A percentile compares a stretch with the other conserved stretches of the same genome.
These are phyloP conservation scores for Tolypocladium album DNA, from an alignment of 2,329 filamentous ascomycete genomes.

Conservation along the genomic window DNA sequence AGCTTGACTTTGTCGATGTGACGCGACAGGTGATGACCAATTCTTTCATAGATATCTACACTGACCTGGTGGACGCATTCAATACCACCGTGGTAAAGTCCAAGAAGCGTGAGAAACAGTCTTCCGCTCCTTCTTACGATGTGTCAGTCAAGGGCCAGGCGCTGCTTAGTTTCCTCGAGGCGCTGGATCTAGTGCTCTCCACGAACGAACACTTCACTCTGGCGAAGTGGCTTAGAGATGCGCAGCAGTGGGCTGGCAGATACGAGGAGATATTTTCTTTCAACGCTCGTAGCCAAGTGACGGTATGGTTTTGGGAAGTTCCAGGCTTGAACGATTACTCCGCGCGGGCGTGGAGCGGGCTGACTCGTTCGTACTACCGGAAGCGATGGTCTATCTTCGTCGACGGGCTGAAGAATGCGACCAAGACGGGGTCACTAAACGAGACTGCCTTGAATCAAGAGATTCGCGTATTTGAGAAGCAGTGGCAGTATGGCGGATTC, in stretches of 20 bases:
- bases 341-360: conserved; percentile 34
- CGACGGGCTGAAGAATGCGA: conserved; percentile 7
- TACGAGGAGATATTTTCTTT: conserved; percentile 27
- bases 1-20: conserved; percentile 36
- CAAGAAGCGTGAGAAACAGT: background rate
- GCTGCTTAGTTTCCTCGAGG: conserved; percentile 21
- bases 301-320: conserved; percentile 29
- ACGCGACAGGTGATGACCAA: conserved; percentile 37
- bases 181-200: conserved; percentile 29
- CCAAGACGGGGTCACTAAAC: background rate
- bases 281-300: conserved; percentile 38
- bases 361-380: conserved; percentile 34
- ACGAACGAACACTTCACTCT: conserved; percentile 31
- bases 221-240: conserved; percentile 26
- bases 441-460: background rate
- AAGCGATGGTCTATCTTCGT: conserved; percentile 35
- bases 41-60: conserved; percentile 29
- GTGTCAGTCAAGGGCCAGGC: conserved; percentile 11
- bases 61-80: conserved; percentile 21
- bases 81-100: conserved; percentile 11
- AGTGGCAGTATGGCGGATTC: conserved; percentile 1
- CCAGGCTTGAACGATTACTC: conserved; percentile 35
- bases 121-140: conserved; percentile 2
- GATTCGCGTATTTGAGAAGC: background rate
- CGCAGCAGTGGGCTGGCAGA: conserved; percentile 15